A percentile compares a stretch with the other conserved stretches of the same genome.
phyloP scores from a whole-genome alignment of 2,329 filamentous ascomycete genomes.

The Colletotrichum magnum region DNA sequence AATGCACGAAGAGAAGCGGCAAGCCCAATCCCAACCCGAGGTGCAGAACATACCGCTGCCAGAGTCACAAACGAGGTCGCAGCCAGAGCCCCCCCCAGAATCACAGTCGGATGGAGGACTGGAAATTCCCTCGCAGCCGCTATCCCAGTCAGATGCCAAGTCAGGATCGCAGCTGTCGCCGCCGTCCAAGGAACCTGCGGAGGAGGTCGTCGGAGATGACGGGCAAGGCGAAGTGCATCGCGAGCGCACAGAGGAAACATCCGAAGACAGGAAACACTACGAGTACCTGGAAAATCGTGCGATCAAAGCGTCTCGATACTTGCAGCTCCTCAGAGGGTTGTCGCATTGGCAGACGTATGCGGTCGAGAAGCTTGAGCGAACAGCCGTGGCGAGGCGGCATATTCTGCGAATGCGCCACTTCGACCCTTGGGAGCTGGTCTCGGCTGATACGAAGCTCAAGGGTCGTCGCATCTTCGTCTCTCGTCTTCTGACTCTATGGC shows the following conservation, averaged over 20 bases:
- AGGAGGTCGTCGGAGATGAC: background rate
- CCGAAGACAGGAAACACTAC: slow-evolving; percentile 18
- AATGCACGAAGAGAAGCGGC: too few species aligned
- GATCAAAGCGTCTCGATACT: slow-evolving; percentile 29
- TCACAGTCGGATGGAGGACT: background rate
- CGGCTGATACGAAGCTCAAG: slow-evolving; percentile 29
- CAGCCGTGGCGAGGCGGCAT: slow-evolving; percentile 77
- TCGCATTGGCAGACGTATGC: slow-evolving; percentile 74
- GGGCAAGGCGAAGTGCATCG: background rate
- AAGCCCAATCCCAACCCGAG: too few species aligned
- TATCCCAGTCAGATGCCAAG: background rate
- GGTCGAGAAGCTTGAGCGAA: slow-evolving; percentile 75
- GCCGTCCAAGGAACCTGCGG: background rate
- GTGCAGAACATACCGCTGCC: background rate
- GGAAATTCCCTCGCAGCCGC: too few species aligned
- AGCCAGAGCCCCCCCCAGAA: background rate
- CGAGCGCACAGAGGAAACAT: background rate
- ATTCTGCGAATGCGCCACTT: slow-evolving; percentile 70
- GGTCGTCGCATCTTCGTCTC: slow-evolving; percentile 27
- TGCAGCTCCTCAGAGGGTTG: slow-evolving; percentile 37
- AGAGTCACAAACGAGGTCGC: background rate
- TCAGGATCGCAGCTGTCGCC: background rate
- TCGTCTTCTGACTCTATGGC: slow-evolving; percentile 21
- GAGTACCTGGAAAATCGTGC: slow-evolving; percentile 19
- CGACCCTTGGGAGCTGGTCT: slow-evolving; percentile 42